These are phyloP conservation scores for Houttuynia cordata DNA, from an alignment of 164 flowering plant species.

Conservation along the genomic window DNA sequence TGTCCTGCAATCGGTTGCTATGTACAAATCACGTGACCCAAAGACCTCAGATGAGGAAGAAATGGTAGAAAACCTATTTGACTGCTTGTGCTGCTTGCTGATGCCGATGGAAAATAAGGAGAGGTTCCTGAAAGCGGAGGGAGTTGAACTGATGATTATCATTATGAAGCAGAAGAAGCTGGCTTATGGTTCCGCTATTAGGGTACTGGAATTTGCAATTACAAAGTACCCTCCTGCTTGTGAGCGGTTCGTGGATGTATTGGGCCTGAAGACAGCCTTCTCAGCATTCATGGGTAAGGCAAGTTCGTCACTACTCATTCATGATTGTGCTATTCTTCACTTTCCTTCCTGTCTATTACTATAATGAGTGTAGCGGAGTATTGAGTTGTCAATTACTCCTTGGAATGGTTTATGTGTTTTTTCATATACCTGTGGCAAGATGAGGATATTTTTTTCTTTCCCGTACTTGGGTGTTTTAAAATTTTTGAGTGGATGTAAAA, in stretches of 20 bases:
- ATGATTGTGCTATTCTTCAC: too few relatives aligned
- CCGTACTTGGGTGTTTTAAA: too few relatives aligned
- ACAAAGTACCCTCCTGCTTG: constrained; percentile 91
- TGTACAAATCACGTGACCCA: constrained; percentile 87
- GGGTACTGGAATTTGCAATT: constrained; percentile 94
- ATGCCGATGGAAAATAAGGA: constrained; percentile 99
- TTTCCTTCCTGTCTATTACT: too few relatives aligned
- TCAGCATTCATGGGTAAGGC: constrained; percentile 99
- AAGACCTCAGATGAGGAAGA: constrained; percentile 89
- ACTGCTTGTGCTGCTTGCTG: constrained; percentile 87
- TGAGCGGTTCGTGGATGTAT: constrained; percentile 91
- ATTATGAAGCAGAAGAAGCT: constrained; percentile 97
- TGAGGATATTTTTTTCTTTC: too few relatives aligned
- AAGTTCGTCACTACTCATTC: constrained; percentile 28
- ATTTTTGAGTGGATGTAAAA: too few relatives aligned
- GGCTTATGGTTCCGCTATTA: constrained; percentile 87
- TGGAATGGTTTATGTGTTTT: too few relatives aligned
- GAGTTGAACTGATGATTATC: constrained; percentile 97
- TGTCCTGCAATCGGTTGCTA: constrained; percentile 78
- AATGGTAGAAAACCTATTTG: constrained; percentile 94
- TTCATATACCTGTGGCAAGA: too few relatives aligned
- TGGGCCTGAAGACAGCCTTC: constrained; percentile 95
- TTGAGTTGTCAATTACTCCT: too few relatives aligned
- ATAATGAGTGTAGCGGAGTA: too few relatives aligned
- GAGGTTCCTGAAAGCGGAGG: constrained; percentile 86